Conservation (phyloP, 2,329 filamentous ascomycete species). For the Neonectria ditissima region DNA sequence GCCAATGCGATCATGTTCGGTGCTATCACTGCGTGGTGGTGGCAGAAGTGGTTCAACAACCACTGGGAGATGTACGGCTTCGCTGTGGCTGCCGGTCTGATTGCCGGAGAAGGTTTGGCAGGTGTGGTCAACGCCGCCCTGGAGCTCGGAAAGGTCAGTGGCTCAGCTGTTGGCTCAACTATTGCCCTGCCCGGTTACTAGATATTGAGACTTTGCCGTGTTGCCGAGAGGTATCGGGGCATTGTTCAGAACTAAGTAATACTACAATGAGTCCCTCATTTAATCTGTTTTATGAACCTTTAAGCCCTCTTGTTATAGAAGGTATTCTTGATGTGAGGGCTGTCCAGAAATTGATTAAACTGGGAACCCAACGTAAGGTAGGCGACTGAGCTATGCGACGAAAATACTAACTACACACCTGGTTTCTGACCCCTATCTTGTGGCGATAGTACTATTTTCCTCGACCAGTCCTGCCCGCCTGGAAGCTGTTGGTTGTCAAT, state of each 20-base stretch:
- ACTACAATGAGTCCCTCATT: neutral
- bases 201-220: neutral
- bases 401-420: no score
- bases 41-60: constrained; percentile 63
- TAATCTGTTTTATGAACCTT: no score
- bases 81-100: constrained; percentile 70
- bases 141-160: constrained; percentile 49
- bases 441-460: no score
- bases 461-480: no score
- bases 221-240: neutral
- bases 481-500: no score
- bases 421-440: no score
- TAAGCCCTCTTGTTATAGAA: no score
- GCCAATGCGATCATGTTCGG: constrained; percentile 70
- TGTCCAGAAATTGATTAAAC: no score
- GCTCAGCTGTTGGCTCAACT: neutral
- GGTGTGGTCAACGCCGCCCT: constrained; percentile 69
- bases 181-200: neutral
- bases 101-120: constrained; percentile 72
- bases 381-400: no score
- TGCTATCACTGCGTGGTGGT: constrained; percentile 63
- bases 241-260: no score
- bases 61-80: constrained; percentile 68
- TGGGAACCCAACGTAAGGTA: no score
- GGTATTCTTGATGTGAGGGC: no score